Evolutionary conservation across 352 stramenopile species (phyloP).

Genomic region (Blastocystis sp.): DNA sequence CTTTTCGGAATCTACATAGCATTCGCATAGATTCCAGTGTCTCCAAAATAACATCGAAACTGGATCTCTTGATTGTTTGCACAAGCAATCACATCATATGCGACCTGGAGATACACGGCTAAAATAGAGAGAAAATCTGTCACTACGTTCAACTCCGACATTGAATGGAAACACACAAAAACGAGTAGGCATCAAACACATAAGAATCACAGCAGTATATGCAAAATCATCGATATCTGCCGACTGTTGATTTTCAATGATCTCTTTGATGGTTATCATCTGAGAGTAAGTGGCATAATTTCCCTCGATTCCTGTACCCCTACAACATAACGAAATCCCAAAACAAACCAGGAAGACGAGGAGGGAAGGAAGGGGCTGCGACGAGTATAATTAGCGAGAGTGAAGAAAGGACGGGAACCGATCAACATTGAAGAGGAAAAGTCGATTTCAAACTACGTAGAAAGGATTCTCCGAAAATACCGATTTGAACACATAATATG

Average conservation of each 20-base stretch:
- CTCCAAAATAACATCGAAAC: neutral
- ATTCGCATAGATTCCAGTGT: neutral
- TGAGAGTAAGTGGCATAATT: neutral
- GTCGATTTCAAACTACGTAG: neutral
- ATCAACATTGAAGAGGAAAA: neutral
- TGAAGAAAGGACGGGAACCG: constrained; percentile 10
- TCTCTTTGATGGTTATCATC: neutral
- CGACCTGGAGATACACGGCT: neutral
- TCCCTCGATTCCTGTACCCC: neutral
- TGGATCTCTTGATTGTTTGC: neutral
- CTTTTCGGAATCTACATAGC: neutral
- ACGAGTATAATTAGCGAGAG: neutral
- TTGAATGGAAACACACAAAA: neutral
- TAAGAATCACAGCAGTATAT: neutral
- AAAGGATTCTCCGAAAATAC: neutral
- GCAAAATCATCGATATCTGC: neutral
- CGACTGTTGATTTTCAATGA: neutral
- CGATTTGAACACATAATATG: constrained; percentile 1
- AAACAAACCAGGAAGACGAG: neutral
- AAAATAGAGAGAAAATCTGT: neutral
- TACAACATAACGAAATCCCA: neutral
- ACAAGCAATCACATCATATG: neutral
- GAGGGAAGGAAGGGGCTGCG: neutral
- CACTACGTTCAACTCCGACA: neutral
- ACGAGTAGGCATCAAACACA: neutral